Evolutionary conservation across 805 yeast species (phyloP).

Genomic region (Kodamaea kaohsiungensis): DNA sequence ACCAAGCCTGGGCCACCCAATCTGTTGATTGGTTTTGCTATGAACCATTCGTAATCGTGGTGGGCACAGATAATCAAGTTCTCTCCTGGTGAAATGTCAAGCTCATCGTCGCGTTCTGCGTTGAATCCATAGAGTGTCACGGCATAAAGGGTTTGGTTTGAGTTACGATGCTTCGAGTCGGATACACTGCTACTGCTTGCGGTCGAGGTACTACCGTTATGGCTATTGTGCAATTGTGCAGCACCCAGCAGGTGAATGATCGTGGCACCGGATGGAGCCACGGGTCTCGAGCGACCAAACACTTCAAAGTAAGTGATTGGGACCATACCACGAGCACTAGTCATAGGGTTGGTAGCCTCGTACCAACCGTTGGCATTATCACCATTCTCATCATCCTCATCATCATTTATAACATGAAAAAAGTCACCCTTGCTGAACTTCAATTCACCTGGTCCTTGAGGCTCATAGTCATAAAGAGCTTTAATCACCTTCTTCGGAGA

Average conservation of each 20-base stretch:
- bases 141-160: slow-evolving; percentile 67
- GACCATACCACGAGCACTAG: slow-evolving; percentile 78
- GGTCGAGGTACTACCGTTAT: slow-evolving; percentile 21
- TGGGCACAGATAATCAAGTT: slow-evolving; percentile 93
- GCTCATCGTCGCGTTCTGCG: slow-evolving; percentile 84
- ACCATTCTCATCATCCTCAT: slow-evolving; percentile 30
- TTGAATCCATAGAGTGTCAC: slow-evolving; percentile 81
- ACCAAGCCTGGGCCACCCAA: slow-evolving; percentile 97
- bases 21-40: slow-evolving; percentile 93
- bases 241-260: slow-evolving; percentile 14
- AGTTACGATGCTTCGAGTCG: slow-evolving; percentile 14
- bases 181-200: slow-evolving; percentile 1
- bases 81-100: slow-evolving; percentile 83
- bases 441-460: slow-evolving; percentile 81
- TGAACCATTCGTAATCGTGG: slow-evolving; percentile 95
- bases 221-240: slow-evolving; percentile 14
- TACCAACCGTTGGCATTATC: slow-evolving; percentile 73
- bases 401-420: slow-evolving; percentile 62
- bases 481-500: slow-evolving; percentile 83
- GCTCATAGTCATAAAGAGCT: slow-evolving; percentile 74
- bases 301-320: slow-evolving; percentile 84
- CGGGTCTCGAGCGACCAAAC: slow-evolving; percentile 59
- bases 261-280: slow-evolving; percentile 9
- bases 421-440: slow-evolving; percentile 82
- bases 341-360: slow-evolving; percentile 85